Conservation (phyloP, 2,329 filamentous ascomycete species). For the Penicillium thymicola region DNA sequence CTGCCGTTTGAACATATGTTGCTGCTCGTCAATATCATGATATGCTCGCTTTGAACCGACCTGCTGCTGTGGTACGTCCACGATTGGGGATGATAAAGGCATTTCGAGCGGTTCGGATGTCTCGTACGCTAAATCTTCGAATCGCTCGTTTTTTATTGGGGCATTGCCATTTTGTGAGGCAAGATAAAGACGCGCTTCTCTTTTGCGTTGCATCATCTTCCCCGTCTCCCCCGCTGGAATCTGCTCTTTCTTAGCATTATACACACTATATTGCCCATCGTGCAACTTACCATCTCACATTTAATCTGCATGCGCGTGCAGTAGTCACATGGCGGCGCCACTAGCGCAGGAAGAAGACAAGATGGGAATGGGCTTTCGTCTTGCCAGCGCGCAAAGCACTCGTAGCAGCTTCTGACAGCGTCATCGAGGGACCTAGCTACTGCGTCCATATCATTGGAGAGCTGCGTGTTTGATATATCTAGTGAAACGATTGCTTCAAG, state of each 20-base stretch:
- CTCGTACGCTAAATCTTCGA: not conserved
- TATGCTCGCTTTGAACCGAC: not conserved
- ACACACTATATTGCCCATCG: not conserved
- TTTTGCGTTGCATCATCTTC: not conserved
- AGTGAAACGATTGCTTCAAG: too few relatives aligned
- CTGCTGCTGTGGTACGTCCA: not conserved
- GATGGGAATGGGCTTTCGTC: not conserved
- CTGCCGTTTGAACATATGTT: not conserved
- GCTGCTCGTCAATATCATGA: not conserved
- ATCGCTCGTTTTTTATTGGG: not conserved
- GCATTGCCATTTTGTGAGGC: not conserved
- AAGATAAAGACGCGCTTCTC: not conserved
- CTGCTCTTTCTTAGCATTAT: not conserved
- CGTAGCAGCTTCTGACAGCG: not conserved
- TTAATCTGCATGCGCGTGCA: not conserved
- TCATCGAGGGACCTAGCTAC: not conserved
- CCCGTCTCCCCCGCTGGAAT: not conserved
- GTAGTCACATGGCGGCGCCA: not conserved
- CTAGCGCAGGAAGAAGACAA: not conserved
- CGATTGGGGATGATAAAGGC: not conserved
- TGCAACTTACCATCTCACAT: not conserved
- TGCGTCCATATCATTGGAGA: not conserved
- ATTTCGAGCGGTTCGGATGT: not conserved
- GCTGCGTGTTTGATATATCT: not conserved
- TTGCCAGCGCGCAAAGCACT: not conserved